These are phyloP conservation scores for Gautieria morchelliformis DNA, from an alignment of 768 basidiomycete genomes.

Conservation along the genomic window DNA sequence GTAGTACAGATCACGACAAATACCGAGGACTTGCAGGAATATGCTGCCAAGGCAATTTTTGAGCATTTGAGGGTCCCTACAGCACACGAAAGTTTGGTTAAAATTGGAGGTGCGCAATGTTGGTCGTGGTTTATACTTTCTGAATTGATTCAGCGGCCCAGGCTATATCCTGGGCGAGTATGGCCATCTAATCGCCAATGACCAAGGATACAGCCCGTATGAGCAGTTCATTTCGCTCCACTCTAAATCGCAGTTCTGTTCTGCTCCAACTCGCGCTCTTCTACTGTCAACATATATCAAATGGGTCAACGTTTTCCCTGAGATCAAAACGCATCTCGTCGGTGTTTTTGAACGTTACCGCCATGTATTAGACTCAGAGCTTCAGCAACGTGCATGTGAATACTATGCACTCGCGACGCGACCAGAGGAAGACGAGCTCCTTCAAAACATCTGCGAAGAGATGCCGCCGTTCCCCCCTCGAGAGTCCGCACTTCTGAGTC, in stretches of 20 bases:
- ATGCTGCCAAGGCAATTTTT: constrained; percentile 88
- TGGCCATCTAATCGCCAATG: constrained; percentile 94
- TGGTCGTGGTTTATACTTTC: background rate
- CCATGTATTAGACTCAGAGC: constrained; percentile 93
- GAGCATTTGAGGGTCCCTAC: constrained; percentile 80
- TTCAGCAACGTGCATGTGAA: constrained; percentile 98
- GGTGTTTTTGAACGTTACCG: constrained; percentile 95
- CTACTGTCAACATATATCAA: constrained; percentile 97
- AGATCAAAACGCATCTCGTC: constrained; percentile 89
- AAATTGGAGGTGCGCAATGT: constrained; percentile 71
- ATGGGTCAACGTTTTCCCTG: constrained; percentile 99
- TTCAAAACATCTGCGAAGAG: constrained; percentile 94
- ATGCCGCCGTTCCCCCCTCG: constrained; percentile 98
- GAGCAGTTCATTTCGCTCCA: constrained; percentile 93
- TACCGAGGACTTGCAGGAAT: constrained; percentile 94
- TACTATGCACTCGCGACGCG: constrained; percentile 82
- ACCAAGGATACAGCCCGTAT: constrained; percentile 82
- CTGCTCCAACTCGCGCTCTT: constrained; percentile 83
- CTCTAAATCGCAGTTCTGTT: constrained; percentile 90
- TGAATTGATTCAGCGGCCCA: constrained; percentile 18
- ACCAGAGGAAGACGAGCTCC: constrained; percentile 82
- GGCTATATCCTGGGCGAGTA: constrained; percentile 98
- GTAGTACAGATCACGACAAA: constrained; percentile 98
- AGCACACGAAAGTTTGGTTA: constrained; percentile 88
- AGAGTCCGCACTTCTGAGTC: constrained; percentile 78